Evolutionary conservation across 164 flowering plant species (phyloP).

Genomic region (Stephania japonica): DNA sequence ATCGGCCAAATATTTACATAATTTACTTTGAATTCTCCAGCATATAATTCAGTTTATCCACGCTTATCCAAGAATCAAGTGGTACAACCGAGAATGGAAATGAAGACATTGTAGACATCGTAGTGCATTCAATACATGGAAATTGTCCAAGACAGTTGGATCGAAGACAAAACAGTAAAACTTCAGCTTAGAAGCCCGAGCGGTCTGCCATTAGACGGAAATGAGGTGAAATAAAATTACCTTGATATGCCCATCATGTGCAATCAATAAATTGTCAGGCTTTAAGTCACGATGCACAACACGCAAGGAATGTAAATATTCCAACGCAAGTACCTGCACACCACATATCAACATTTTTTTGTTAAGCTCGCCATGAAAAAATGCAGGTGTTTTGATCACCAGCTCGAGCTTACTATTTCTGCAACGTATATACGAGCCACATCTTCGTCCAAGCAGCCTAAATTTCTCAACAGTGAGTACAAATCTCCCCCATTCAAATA

Average conservation of each 20-base stretch:
- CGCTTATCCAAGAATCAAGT: background rate
- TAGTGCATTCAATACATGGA: background rate
- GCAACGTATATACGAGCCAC: slow-evolving; percentile 95
- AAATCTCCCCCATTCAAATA: slow-evolving; percentile 98
- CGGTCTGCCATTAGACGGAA: background rate
- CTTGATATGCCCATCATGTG: slow-evolving; percentile 99
- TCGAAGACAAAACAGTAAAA: background rate
- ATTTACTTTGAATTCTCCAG: background rate
- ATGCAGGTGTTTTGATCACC: background rate
- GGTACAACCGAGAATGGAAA: background rate
- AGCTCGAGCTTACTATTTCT: slow-evolving; percentile 78
- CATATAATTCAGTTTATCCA: background rate
- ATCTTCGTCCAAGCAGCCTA: slow-evolving; percentile 97
- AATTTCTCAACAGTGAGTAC: slow-evolving; percentile 90
- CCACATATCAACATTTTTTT: background rate
- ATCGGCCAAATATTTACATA: background rate
- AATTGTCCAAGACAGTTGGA: background rate
- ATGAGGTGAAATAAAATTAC: slow-evolving; percentile 23
- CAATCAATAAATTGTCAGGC: slow-evolving; percentile 97
- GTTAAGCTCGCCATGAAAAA: background rate
- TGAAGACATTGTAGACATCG: background rate
- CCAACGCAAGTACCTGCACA: slow-evolving; percentile 93
- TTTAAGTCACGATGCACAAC: slow-evolving; percentile 98
- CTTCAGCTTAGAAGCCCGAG: background rate
- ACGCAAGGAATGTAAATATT: slow-evolving; percentile 83